Conservation (phyloP, 805 yeast genomes). For the Saturnispora besseyi region DNA sequence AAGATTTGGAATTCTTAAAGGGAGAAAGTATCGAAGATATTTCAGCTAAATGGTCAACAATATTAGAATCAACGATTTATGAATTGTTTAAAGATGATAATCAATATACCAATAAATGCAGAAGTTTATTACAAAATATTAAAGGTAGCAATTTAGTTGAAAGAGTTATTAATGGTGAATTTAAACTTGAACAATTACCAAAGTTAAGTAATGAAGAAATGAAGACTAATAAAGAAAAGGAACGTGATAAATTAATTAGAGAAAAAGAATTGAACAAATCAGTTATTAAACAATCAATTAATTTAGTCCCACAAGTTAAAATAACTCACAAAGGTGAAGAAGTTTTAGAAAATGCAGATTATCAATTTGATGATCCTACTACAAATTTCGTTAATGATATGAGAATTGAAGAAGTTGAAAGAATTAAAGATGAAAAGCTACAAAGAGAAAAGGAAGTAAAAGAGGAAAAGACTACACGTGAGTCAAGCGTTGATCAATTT, state of each 20-base stretch:
- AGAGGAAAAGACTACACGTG: slow-evolving; percentile 9
- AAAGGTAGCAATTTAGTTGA: slow-evolving; percentile 49
- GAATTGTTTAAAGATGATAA: slow-evolving; percentile 11
- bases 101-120: slow-evolving; percentile 54
- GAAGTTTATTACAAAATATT: slow-evolving; percentile 56
- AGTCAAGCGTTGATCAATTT: slow-evolving; percentile 6
- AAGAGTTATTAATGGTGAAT: slow-evolving; percentile 44
- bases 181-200: slow-evolving; percentile 52
- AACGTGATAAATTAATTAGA: slow-evolving; percentile 62
- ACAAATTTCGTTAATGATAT: slow-evolving; percentile 18
- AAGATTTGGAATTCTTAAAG: slow-evolving; percentile 12
- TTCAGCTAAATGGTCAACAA: slow-evolving; percentile 39
- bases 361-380: slow-evolving; percentile 17
- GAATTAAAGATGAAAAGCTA: slow-evolving; percentile 11
- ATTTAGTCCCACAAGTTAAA: slow-evolving; percentile 50
- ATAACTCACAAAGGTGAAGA: slow-evolving; percentile 88
- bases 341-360: slow-evolving; percentile 48
- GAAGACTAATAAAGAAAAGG: slow-evolving; percentile 59
- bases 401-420: slow-evolving; percentile 20
- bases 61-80: slow-evolving; percentile 39
- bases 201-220: slow-evolving; percentile 64
- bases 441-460: slow-evolving; percentile 2
- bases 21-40: slow-evolving; percentile 25
- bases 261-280: slow-evolving; percentile 60
- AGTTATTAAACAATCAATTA: slow-evolving; percentile 40